Conservation (phyloP, 1,284 basidiomycete species). For the Sanghuangporus weigelae region DNA sequence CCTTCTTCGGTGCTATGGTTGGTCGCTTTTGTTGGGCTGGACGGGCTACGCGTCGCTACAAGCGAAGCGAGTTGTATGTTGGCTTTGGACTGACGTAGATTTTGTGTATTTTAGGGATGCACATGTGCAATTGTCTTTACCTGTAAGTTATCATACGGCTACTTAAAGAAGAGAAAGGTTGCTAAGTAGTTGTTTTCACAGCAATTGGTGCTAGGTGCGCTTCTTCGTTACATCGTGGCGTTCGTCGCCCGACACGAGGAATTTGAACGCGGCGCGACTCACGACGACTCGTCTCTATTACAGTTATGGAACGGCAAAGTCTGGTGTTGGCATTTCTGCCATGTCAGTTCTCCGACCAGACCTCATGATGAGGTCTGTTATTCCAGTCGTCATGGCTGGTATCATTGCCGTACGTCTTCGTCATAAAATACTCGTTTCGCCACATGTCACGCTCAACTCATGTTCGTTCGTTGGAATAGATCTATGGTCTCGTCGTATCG, state of each 20-base stretch:
- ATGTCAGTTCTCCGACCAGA: constrained; percentile 96
- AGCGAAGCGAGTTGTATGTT: neutral
- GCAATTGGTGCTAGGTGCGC: constrained; percentile 70
- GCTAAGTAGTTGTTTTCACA: constrained; percentile 24
- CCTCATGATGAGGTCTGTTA: constrained; percentile 94
- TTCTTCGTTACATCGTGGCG: neutral
- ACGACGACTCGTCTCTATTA: constrained; percentile 2
- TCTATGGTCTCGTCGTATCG: constrained; percentile 76
- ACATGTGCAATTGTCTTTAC: constrained; percentile 97
- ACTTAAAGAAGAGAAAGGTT: neutral
- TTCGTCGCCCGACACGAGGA: constrained; percentile 10
- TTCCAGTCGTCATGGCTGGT: constrained; percentile 89
- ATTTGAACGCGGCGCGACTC: neutral
- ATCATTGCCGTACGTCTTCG: constrained; percentile 53
- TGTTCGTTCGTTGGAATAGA: constrained; percentile 13
- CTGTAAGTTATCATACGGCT: constrained; percentile 52
- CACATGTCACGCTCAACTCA: neutral
- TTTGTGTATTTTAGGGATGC: constrained; percentile 62
- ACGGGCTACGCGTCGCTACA: constrained; percentile 12
- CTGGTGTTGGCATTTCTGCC: constrained; percentile 97
- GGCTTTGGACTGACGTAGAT: neutral
- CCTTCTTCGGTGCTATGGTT: constrained; percentile 97
- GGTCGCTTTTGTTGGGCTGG: constrained; percentile 27
- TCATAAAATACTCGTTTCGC: neutral
- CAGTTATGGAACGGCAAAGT: constrained; percentile 95